A percentile compares a stretch with the other conserved stretches of the same genome.
Evolutionary conservation across 2,329 filamentous ascomycete genomes (phyloP).

Genomic region (Apiospora arundinis): DNA sequence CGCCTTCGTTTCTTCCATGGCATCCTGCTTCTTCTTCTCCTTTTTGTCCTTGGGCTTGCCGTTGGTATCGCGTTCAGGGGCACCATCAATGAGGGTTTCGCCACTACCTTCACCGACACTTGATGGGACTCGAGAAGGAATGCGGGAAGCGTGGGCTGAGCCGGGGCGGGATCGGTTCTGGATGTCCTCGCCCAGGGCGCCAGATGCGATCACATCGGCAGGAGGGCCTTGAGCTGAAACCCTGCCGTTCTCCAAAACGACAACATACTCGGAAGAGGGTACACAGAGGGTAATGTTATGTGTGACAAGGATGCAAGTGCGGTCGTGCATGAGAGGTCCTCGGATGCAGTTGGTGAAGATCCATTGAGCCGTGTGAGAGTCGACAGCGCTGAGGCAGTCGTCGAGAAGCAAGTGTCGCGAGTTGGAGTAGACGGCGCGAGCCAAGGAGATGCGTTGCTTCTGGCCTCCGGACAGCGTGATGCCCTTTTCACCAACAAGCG

Average conservation of each 20-base stretch:
- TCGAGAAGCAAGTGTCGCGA: constrained; percentile 90
- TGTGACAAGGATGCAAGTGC: constrained; percentile 94
- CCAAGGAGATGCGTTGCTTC: constrained; percentile 95
- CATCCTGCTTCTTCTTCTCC: constrained; percentile 57
- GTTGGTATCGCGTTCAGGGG: constrained; percentile 52
- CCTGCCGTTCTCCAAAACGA: constrained; percentile 87
- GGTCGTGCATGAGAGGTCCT: constrained; percentile 84
- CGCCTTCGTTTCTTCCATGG: constrained; percentile 78
- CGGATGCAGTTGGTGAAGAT: constrained; percentile 94
- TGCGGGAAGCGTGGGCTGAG: constrained; percentile 73
- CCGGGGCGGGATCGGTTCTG: constrained; percentile 71
- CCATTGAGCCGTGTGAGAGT: constrained; percentile 97
- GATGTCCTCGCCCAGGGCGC: constrained; percentile 86
- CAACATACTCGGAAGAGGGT: constrained; percentile 79
- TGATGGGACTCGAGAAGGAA: constrained; percentile 80
- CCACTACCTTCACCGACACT: constrained; percentile 70
- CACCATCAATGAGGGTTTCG: constrained; percentile 62
- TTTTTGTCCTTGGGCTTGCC: constrained; percentile 54
- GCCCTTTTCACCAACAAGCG: constrained; percentile 94
- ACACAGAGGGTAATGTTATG: constrained; percentile 93
- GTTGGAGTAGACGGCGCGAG: constrained; percentile 96
- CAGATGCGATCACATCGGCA: constrained; percentile 81
- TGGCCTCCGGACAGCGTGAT: constrained; percentile 96
- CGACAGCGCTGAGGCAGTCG: constrained; percentile 94
- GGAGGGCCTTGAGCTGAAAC: constrained; percentile 78